phyloP scores from a whole-genome alignment of 1,284 basidiomycete genomes.

The Cryptococcus floricola region DNA sequence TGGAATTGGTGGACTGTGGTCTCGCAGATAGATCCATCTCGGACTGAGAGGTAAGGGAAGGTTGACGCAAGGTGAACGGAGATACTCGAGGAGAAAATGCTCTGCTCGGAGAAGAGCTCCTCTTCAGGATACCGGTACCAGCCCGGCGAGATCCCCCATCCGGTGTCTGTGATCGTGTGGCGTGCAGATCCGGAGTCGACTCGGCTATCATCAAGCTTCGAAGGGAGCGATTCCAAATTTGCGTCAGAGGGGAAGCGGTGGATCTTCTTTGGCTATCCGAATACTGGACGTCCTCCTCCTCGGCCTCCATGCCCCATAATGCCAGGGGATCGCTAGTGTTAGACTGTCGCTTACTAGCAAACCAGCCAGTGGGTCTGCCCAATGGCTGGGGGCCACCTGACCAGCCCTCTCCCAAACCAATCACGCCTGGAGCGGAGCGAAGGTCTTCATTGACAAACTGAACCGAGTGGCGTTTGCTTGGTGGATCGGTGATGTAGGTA shows the following conservation, averaged over 20 bases:
- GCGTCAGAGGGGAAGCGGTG: slow-evolving; percentile 10
- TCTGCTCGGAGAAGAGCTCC: background rate
- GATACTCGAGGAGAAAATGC: slow-evolving; percentile 1
- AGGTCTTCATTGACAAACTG: slow-evolving; percentile 19
- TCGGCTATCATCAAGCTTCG: slow-evolving; percentile 9
- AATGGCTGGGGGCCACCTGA: slow-evolving; percentile 23
- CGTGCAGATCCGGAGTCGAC: slow-evolving; percentile 3
- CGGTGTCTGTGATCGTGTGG: background rate
- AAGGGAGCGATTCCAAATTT: slow-evolving; percentile 25
- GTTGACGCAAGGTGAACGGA: background rate
- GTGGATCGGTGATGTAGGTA: background rate
- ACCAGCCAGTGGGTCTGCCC: slow-evolving; percentile 11
- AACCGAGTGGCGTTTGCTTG: background rate
- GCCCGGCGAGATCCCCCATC: slow-evolving; percentile 1
- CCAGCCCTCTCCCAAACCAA: slow-evolving; percentile 43
- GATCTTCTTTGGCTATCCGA: background rate
- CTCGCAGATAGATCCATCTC: background rate
- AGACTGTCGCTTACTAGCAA: background rate
- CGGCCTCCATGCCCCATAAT: slow-evolving; percentile 13
- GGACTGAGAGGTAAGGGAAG: background rate
- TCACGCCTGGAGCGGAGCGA: slow-evolving; percentile 35
- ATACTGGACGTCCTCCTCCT: background rate
- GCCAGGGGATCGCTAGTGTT: slow-evolving; percentile 20
- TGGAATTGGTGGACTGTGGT: background rate
- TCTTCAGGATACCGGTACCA: background rate